Evolutionary conservation across 768 basidiomycete species (phyloP).

Genomic region (Lentinula sp.): DNA sequence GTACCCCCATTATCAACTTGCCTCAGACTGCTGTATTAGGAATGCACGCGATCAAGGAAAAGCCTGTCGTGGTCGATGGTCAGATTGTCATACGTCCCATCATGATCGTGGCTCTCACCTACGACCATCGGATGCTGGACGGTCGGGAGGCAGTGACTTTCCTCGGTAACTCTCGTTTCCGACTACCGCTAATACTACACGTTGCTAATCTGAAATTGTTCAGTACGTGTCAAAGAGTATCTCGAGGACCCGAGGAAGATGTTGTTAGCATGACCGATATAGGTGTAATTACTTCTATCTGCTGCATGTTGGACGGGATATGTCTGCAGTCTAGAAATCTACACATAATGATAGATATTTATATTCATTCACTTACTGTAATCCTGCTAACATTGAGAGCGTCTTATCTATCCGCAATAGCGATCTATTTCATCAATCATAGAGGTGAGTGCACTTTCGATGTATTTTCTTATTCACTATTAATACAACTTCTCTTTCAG

Average conservation of each 20-base stretch:
- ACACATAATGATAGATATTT: background rate
- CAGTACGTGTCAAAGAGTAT: constrained; percentile 90
- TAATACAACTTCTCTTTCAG: background rate
- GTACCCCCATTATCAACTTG: constrained; percentile 98
- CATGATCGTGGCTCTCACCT: constrained; percentile 92
- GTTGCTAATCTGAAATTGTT: background rate
- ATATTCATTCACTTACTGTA: background rate
- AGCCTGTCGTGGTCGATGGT: constrained; percentile 85
- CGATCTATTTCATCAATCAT: too few relatives aligned
- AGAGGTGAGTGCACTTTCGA: too few relatives aligned
- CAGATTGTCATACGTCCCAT: constrained; percentile 96
- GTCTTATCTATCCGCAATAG: too few relatives aligned
- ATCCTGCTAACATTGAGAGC: too few relatives aligned
- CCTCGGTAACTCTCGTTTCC: constrained; percentile 54
- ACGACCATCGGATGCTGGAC: constrained; percentile 93
- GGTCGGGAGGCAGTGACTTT: constrained; percentile 96
- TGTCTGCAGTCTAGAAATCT: background rate
- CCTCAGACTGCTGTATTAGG: constrained; percentile 90
- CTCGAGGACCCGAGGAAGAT: constrained; percentile 94
- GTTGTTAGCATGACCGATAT: constrained; percentile 45
- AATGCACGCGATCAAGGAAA: constrained; percentile 95
- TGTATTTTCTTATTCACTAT: too few relatives aligned
- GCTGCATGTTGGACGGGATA: background rate
- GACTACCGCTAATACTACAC: background rate
- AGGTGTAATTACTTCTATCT: background rate